phyloP scores from a whole-genome alignment of 495 filamentous ascomycete species.

The Stereocaulon alpinum region DNA sequence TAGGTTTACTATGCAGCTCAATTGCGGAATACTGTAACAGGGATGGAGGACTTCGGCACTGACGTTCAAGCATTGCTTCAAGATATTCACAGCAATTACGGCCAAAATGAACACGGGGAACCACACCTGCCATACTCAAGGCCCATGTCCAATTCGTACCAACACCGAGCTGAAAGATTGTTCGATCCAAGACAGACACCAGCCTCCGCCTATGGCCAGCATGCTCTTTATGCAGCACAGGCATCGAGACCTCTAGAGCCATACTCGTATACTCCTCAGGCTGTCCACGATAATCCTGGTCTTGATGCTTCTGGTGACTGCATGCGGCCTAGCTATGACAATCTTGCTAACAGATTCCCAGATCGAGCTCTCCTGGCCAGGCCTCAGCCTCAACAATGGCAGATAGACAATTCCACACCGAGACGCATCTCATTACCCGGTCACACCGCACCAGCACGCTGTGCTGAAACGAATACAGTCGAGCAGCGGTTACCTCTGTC shows the following conservation, averaged over 20 bases:
- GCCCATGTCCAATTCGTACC: neutral
- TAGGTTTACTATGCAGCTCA: neutral
- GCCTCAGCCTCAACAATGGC: slow-evolving; percentile 4
- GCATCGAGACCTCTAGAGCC: neutral
- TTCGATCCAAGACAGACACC: neutral
- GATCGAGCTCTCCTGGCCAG: slow-evolving; percentile 10
- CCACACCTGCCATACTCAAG: neutral
- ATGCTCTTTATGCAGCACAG: neutral
- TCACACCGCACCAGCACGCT: slow-evolving; percentile 1
- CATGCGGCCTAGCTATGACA: neutral
- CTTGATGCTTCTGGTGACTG: slow-evolving; percentile 12
- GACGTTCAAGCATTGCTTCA: slow-evolving; percentile 4
- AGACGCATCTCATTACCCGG: slow-evolving; percentile 9
- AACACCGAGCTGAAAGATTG: neutral
- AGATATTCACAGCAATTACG: slow-evolving; percentile 6
- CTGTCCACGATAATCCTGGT: neutral
- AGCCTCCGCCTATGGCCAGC: neutral
- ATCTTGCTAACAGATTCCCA: neutral
- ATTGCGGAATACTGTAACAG: neutral
- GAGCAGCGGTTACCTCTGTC: neutral
- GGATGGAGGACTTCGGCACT: neutral
- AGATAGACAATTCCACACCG: neutral
- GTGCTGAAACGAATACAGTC: neutral
- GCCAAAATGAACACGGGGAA: neutral
- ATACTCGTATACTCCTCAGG: neutral